Evolutionary conservation across 1,139 yeast genomes (phyloP), one percentile per base, ranked within the genome.

Genomic region (Yamadazyma diospyri): DNA sequence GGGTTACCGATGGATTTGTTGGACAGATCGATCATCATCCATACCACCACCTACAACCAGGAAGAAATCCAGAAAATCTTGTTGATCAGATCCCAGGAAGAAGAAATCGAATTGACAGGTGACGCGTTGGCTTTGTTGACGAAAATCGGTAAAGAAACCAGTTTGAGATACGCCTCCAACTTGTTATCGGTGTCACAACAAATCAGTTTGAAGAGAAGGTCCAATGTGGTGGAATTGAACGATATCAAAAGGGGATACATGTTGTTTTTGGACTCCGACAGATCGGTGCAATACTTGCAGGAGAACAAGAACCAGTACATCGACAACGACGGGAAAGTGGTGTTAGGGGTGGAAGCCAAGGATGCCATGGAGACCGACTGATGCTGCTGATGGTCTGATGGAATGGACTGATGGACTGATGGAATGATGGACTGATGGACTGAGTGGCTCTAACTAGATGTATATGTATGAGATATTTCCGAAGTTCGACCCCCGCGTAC

Each of bases 1-100:
- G 99, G 99, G 7, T 69, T 94, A 43, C 98, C 99, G 30, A 72
- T 85, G 46, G 99, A 94, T 66, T 69, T 94, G 51, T 78, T 94
- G 48, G 99, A 94, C 61, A 78, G 99, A 55, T 78, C 94, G 24
- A 87, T 94, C 47, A 92, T 94, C 41, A 88, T 94, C 45, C 87
- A 94, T 51, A 94, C 98, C 2, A 65, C 75, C 19, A 66, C 75
- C 26, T 94, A 94, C 61, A 68, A 72, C 35, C 79, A 78, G 36
- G 89, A 84, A 32, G 98, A 94, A 57, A 83, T 92, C 50, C 73
- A 81, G 50, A 79, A 92, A 36, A 94, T 94, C 48, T 65, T 94
- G 43, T 74, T 86, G 16, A 92, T 92, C 45, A 76, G 99, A 54
- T 88, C 97, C n/a, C 83, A 80, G 48, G 98, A 92, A 57, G 99